Evolutionary conservation across 257 asterid genomes (phyloP).

Genomic region (Osmanthus fragrans): DNA sequence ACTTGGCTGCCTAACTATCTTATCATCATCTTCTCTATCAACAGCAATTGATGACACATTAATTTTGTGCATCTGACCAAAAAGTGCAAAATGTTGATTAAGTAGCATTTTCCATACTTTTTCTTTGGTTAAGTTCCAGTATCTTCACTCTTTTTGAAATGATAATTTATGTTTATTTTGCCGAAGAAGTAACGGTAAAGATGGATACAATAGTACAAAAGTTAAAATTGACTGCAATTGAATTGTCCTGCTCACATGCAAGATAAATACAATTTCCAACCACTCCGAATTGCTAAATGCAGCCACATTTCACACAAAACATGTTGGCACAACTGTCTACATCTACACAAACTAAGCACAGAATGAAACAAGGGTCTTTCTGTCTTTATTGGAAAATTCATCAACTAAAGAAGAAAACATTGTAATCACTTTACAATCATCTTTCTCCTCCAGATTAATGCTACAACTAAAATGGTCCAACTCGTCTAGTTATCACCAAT

Average conservation of each 20-base stretch:
- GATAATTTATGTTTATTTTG: neutral
- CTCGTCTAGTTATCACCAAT: neutral
- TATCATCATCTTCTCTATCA: neutral
- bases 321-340: neutral
- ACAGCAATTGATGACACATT: neutral
- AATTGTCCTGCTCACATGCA: neutral
- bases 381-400: neutral
- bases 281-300: neutral
- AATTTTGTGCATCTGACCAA: neutral
- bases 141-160: neutral
- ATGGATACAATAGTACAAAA: neutral
- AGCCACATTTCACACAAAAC: neutral
- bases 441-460: neutral
- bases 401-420: neutral
- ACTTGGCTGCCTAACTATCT: neutral
- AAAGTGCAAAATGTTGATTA: neutral
- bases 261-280: neutral
- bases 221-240: neutral
- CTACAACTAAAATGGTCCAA: neutral
- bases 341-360: neutral
- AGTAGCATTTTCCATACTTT: neutral
- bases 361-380: neutral
- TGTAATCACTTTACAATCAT: neutral
- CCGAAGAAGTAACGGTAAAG: too few relatives aligned
- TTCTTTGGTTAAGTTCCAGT: neutral